Evolutionary conservation across 176 grass and related monocot species (phyloP).

Genomic region (Eremochloa ophiuroides): DNA sequence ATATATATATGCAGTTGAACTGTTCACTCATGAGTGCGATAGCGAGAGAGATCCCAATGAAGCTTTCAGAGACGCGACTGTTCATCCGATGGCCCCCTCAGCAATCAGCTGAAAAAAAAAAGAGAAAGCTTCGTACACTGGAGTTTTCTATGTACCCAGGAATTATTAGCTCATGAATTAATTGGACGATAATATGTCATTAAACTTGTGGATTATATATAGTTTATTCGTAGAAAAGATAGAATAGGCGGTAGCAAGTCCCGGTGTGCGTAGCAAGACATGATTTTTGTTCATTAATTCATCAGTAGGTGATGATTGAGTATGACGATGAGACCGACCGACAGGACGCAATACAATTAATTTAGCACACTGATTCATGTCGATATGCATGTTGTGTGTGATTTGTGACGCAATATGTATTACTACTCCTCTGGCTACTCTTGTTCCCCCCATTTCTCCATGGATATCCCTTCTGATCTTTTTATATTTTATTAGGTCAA

Average conservation of each 20-base stretch:
- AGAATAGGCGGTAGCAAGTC: conserved; percentile 33
- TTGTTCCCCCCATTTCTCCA: background rate
- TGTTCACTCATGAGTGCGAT: background rate
- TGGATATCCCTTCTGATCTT: background rate
- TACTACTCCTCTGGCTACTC: background rate
- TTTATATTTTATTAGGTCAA: background rate
- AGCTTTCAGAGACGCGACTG: conserved; percentile 34
- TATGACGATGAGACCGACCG: background rate
- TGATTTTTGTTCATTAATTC: conserved; percentile 16
- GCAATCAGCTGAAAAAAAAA: background rate
- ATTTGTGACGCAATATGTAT: background rate
- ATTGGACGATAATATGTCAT: background rate
- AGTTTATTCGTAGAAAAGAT: background rate
- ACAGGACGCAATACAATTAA: background rate
- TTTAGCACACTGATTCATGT: too few species aligned
- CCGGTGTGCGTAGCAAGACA: background rate
- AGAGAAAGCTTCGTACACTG: background rate
- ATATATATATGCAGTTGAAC: conserved; percentile 10
- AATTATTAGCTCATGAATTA: conserved; percentile 20
- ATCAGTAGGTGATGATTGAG: conserved; percentile 21
- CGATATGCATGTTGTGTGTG: background rate
- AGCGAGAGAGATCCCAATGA: background rate
- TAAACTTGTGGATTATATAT: background rate
- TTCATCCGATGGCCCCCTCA: conserved; percentile 23
- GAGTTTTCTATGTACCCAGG: background rate